Percentiles rank a stretch among this genome's conserved stretches.
Evolutionary conservation across 2,329 filamentous ascomycete species (phyloP).

Genomic region (Drechmeria coniospora): DNA sequence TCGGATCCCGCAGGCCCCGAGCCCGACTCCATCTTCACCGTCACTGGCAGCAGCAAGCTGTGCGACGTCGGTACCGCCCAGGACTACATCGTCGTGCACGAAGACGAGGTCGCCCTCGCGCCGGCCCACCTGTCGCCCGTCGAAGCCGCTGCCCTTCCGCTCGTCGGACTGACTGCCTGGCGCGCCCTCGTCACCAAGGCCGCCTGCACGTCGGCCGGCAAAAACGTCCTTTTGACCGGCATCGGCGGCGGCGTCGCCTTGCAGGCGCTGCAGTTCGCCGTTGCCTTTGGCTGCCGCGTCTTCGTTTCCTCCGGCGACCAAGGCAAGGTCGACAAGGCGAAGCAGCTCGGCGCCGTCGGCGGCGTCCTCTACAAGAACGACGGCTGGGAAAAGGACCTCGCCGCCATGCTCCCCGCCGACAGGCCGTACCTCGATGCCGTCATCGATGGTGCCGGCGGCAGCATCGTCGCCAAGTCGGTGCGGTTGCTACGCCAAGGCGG

Average conservation of each 20-base stretch:
- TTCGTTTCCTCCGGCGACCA: conserved; percentile 64
- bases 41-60: conserved; percentile 53
- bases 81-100: conserved; percentile 56
- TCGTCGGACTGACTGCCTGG: conserved; percentile 82
- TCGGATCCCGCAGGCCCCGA: conserved; percentile 60
- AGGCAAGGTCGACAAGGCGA: conserved; percentile 61
- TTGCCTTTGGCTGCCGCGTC: conserved; percentile 59
- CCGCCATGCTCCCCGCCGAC: conserved; percentile 43
- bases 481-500: conserved; percentile 67
- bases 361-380: conserved; percentile 71
- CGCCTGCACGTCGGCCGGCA: conserved; percentile 43
- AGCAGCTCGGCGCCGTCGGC: conserved; percentile 56
- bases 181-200: conserved; percentile 70
- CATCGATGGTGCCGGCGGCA: conserved; percentile 80
- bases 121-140: conserved; percentile 55
- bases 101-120: conserved; percentile 58
- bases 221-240: conserved; percentile 74
- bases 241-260: conserved; percentile 88
- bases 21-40: conserved; percentile 37
- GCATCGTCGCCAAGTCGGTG: conserved; percentile 55
- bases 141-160: conserved; percentile 71
- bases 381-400: conserved; percentile 68
- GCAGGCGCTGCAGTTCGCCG: conserved; percentile 65
- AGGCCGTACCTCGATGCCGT: conserved; percentile 64
- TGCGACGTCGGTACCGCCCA: conserved; percentile 53